Conservation (phyloP, 176 grass and related monocot genomes). For the Saccharum officinarum region DNA sequence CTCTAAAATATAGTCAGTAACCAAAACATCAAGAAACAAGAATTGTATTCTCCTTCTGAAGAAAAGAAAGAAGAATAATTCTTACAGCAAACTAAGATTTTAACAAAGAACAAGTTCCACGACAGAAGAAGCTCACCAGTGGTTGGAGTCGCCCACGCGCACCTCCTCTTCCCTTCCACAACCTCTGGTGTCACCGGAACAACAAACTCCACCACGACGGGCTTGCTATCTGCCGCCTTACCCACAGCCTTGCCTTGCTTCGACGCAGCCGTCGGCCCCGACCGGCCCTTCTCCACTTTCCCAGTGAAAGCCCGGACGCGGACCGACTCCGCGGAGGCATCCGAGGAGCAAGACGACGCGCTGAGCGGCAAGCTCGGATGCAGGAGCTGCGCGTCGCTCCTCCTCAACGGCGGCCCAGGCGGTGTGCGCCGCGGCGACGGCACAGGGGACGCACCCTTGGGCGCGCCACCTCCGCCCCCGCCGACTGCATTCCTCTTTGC, state of each 20-base stretch:
- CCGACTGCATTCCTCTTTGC: slow-evolving; percentile 17
- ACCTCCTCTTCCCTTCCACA: slow-evolving; percentile 56
- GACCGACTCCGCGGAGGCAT: slow-evolving; percentile 59
- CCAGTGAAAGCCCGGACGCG: slow-evolving; percentile 52
- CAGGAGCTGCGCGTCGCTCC: slow-evolving; percentile 42
- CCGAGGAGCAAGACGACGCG: slow-evolving; percentile 82
- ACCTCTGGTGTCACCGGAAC: slow-evolving; percentile 24
- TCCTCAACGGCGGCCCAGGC: slow-evolving; percentile 40
- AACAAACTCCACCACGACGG: slow-evolving; percentile 8
- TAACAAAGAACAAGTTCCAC: background rate
- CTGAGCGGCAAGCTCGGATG: slow-evolving; percentile 58
- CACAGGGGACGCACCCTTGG: slow-evolving; percentile 24
- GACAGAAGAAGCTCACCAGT: slow-evolving; percentile 52
- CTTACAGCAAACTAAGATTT: background rate
- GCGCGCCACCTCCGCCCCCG: slow-evolving; percentile 2
- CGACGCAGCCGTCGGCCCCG: slow-evolving; percentile 4
- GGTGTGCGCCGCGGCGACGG: slow-evolving; percentile 17
- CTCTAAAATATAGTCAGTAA: background rate
- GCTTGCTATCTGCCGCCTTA: slow-evolving; percentile 37
- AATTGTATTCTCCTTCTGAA: background rate
- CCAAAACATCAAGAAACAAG: background rate
- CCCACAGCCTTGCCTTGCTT: slow-evolving; percentile 51
- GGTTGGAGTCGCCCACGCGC: slow-evolving; percentile 82
- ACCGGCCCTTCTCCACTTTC: slow-evolving; percentile 39
- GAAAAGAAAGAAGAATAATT: background rate